Base-by-base conservation (phyloP, 2,329 filamentous ascomycete species). In the Didymosphaeria variabile region DNA sequence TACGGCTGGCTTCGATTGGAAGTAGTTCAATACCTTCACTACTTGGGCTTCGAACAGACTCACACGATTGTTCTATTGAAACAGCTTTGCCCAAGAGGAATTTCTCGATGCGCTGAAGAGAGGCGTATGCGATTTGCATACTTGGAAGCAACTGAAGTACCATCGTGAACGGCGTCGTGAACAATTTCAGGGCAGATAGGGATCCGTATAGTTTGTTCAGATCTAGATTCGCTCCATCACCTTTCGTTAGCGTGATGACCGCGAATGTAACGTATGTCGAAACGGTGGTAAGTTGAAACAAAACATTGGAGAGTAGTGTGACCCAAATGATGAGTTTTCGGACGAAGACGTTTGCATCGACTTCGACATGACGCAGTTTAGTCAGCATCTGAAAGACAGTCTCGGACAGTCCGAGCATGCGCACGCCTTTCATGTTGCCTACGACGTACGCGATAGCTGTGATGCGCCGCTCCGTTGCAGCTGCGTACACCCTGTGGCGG, bases 151-250 rank as follows among this genome's bases (percentile, higher is more conserved):
- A 49, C 49, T 71, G 69, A 10, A 72, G 59, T 2, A 65, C 63
- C 10, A 40, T 31, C 7, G 67, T 49, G 31, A 73, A 49, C 7
- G 70, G 71, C 1, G 66, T 63, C 3, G 70, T 70, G 13, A 71
- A 67, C 5, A 74, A 60, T 49, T 70, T 72, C 19, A 73, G 40
- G 6, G 70, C 66, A 26, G 69, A 71, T 40, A 74, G 52, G 7
- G 71, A 74, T 5, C 69, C 63, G 45, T 72, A 73, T 1, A 74
- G 61, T 4, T 38, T 64, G 15, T 67, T 57, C 32, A 70, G 67
- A 40, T 69, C 63, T 4, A 73, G 40, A 6, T 50, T 55, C 0
- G 21, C 19, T 5, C 62, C 62, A 12, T 54, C 52, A 5, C 21
- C 31, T 8, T 54, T 67, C 5, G 51, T 49, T n/a, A 67, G 47